Percentiles rank a stretch among this genome's conserved stretches.
phyloP scores from a whole-genome alignment of 768 basidiomycete genomes.

The Ephemerocybe angulata region DNA sequence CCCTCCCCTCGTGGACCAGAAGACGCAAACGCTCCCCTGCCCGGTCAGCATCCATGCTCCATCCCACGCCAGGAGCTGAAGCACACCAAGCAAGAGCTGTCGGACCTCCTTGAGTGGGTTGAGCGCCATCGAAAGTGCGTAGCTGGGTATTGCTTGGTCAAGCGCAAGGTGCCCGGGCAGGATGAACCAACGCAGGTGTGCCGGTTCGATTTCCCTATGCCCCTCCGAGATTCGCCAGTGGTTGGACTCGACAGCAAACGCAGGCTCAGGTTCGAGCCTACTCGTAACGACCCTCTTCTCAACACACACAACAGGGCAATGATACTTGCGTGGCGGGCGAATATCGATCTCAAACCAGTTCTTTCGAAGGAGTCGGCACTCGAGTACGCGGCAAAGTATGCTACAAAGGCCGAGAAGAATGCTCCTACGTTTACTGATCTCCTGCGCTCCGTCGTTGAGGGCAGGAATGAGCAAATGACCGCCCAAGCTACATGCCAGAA shows the following conservation, averaged over 20 bases:
- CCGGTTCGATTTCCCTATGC: conserved; percentile 15
- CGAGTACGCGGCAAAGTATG: conserved; percentile 9
- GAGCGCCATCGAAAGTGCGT: conserved; percentile 22
- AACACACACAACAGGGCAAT: background rate
- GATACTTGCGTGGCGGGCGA: conserved; percentile 14
- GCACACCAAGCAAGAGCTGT: conserved; percentile 22
- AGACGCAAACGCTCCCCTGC: background rate
- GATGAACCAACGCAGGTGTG: conserved; percentile 15
- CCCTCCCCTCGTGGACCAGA: conserved; percentile 6
- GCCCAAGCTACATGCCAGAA: conserved; percentile 22
- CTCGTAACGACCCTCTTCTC: conserved; percentile 15
- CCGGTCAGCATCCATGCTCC: conserved; percentile 12
- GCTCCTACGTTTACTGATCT: conserved; percentile 17
- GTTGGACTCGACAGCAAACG: background rate
- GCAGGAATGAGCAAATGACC: background rate
- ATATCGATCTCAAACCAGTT: conserved; percentile 10
- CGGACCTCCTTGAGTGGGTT: conserved; percentile 20
- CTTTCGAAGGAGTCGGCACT: conserved; percentile 5
- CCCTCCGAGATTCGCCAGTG: background rate
- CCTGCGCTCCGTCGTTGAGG: conserved; percentile 6
- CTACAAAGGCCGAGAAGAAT: conserved; percentile 3
- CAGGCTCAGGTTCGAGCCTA: background rate
- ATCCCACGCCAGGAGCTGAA: conserved; percentile 14
- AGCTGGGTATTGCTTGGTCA: conserved; percentile 21
- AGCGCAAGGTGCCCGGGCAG: conserved; percentile 15